A percentile compares a stretch with the other conserved stretches of the same genome.
phyloP scores from a whole-genome alignment of 371 early-diverging fungal species.

The Mortierella sp. region DNA sequence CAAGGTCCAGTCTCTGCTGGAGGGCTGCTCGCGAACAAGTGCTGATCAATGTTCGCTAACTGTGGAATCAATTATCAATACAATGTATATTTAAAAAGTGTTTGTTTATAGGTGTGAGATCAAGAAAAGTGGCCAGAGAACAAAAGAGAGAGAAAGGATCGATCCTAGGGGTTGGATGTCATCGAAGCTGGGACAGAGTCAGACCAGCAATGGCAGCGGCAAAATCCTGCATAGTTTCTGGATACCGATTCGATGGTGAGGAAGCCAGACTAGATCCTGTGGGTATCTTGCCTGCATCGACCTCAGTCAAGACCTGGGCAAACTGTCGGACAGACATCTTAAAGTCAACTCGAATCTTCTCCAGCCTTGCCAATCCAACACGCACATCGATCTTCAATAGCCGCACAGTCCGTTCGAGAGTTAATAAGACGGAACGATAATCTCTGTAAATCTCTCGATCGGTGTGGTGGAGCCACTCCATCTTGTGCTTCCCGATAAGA shows the following conservation, averaged over 20 bases:
- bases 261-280: background rate
- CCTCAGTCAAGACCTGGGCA: background rate
- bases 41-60: constrained; percentile 41
- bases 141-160: background rate
- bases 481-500: background rate
- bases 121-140: background rate
- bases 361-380: background rate
- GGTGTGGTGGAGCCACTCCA: background rate
- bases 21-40: constrained; percentile 41
- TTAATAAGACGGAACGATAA: background rate
- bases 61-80: background rate
- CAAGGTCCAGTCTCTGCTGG: constrained; percentile 49
- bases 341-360: background rate
- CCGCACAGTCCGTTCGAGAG: background rate
- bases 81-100: too few species aligned
- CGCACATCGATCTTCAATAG: background rate
- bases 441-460: constrained; percentile 1
- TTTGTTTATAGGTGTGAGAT: too few species aligned
- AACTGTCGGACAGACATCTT: background rate
- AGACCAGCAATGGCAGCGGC: background rate
- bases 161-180: background rate
- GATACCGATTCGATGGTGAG: background rate
- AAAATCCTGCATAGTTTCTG: background rate
- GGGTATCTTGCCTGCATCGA: background rate
- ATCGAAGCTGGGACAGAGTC: background rate